Base-by-base conservation (phyloP, 495 filamentous ascomycete species). In the Penicillium paradoxum region DNA sequence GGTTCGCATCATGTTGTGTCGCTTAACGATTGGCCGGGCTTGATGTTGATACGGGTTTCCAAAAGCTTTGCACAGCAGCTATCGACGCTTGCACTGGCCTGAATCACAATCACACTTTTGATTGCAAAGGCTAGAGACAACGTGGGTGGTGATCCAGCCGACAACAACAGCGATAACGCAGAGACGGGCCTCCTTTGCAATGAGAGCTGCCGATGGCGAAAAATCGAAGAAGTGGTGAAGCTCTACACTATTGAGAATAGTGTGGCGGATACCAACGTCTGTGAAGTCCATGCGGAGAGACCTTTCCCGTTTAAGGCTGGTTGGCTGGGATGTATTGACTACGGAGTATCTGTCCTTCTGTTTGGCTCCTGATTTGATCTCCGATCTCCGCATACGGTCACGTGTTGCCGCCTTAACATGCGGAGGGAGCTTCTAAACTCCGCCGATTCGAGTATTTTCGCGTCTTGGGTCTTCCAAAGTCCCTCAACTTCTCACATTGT, bases 261-360 rank as follows among this genome's bases (percentile, higher is more conserved):
- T 68, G 59, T 80, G 77, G 54, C 74, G 72, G 36, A 81, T 69
- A 55, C 69, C 76, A 51, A 79, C 69, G 67, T 81, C 76, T 51
- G 77, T 60, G 51, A 71, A 67, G 59, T 79, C 75, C 77, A 79
- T 74, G 55, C 56, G 54, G 60, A 39, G 49, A 57, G 52, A 38
- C 42, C 38, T 50, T 27, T 17, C 8, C 15, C 15, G 17, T 30
- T 32, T 24, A 19, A 17, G 17, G 27, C 24, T 41, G 37, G 14
- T 8, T 40, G 29, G n/a, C n/a, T 32, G 7, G 5, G 24, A 32
- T 41, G 19, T 56, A 49, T 61, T 58, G 59, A 60, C 55, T 27
- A n/a, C n/a, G n/a, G n/a, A n/a, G n/a, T n/a, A 61, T 56, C 57
- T 62, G 60, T 48, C 58, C 63, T 63, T 56, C 54, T 47, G 46